Conservation (phyloP, 768 basidiomycete species). For the Cystobasidium onofrii region DNA sequence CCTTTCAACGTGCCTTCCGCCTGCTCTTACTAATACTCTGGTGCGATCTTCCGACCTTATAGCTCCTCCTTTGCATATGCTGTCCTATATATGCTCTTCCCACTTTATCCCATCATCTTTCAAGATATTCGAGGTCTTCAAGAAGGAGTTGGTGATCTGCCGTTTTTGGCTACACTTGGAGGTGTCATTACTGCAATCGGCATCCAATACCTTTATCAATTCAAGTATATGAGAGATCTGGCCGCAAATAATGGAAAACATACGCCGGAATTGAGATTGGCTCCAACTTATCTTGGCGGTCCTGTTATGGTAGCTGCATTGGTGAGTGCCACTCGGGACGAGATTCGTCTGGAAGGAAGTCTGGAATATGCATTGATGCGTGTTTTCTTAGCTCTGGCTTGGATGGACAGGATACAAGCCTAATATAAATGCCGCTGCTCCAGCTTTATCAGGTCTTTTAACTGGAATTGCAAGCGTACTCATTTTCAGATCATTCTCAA, state of each 20-base stretch:
- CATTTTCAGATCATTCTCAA: conserved; percentile 15
- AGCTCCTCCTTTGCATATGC: conserved; percentile 35
- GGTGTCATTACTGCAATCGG: conserved; percentile 35
- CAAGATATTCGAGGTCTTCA: conserved; percentile 42
- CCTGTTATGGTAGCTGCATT: conserved; percentile 36
- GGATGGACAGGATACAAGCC: conserved; percentile 29
- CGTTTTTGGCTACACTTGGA: conserved; percentile 43
- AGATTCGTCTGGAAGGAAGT: too few species aligned
- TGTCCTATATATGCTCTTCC: conserved; percentile 44
- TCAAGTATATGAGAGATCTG: conserved; percentile 9
- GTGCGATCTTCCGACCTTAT: too few species aligned
- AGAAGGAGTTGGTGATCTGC: conserved; percentile 40
- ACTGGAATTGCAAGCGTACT: conserved; percentile 33
- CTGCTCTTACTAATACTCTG: too few species aligned
- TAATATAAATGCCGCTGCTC: conserved; percentile 30
- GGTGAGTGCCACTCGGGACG: not conserved
- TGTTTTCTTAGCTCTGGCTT: conserved; percentile 35
- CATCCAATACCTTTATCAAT: conserved; percentile 34
- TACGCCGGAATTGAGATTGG: conserved; percentile 41
- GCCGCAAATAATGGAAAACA: not conserved
- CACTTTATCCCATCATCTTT: conserved; percentile 45
- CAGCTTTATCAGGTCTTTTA: conserved; percentile 34
- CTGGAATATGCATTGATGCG: too few species aligned
- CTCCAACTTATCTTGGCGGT: conserved; percentile 33
- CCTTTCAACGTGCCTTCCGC: too few species aligned